Percentiles rank a stretch among this genome's conserved stretches.
phyloP scores from a whole-genome alignment of 805 yeast species.

The Sugiyamaella valdiviana region DNA sequence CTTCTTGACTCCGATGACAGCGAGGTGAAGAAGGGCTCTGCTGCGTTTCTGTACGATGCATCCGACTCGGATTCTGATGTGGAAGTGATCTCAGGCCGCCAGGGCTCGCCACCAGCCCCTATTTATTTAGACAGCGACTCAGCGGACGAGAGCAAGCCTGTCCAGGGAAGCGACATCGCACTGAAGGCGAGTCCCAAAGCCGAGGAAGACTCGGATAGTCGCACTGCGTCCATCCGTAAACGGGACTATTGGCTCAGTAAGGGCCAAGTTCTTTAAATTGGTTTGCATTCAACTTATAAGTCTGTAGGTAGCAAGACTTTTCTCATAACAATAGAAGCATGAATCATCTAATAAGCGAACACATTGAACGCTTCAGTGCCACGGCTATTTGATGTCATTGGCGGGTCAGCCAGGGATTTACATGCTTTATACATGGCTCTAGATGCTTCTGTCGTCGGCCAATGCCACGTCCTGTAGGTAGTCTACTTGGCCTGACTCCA shows the following conservation, averaged over 20 bases:
- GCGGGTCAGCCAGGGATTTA: not conserved
- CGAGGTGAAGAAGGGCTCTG: not conserved
- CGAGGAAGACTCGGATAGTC: not conserved
- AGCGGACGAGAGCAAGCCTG: no score
- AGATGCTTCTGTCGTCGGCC: no score
- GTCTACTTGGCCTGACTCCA: slow-evolving; percentile 6
- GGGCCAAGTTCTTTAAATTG: not conserved
- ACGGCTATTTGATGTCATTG: not conserved
- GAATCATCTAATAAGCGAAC: no score
- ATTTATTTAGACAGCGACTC: not conserved
- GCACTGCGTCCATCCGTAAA: not conserved
- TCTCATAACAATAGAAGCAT: no score
- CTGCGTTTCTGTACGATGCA: not conserved
- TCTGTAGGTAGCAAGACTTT: no score
- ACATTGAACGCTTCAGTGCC: not conserved
- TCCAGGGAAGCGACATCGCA: no score
- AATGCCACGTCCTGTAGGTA: no score
- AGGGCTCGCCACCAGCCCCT: not conserved
- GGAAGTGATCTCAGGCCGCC: not conserved
- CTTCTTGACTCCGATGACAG: not conserved
- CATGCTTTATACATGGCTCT: not conserved
- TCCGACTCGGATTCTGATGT: not conserved
- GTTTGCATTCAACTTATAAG: not conserved
- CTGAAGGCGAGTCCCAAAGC: not conserved
- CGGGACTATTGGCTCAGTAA: slow-evolving; percentile 2